Evolutionary conservation across 1,284 basidiomycete genomes (phyloP).

Genomic region (Moesziomyces parantarcticus): DNA sequence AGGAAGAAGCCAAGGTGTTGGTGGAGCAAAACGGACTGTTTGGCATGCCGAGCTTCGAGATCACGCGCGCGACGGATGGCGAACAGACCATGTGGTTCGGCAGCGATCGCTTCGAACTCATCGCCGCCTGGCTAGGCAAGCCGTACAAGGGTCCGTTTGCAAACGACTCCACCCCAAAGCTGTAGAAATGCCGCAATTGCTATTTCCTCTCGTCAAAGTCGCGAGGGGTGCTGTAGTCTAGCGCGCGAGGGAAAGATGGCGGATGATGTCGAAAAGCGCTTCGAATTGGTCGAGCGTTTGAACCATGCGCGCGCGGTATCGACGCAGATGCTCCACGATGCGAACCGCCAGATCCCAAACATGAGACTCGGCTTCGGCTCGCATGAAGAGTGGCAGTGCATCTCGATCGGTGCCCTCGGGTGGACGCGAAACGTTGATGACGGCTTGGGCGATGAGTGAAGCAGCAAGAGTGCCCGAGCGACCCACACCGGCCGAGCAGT

Average conservation of each 20-base stretch:
- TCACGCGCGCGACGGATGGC: slow-evolving; percentile 29
- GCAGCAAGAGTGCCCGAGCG: slow-evolving; percentile 72
- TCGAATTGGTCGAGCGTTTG: slow-evolving; percentile 56
- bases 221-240: neutral
- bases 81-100: slow-evolving; percentile 44
- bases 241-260: slow-evolving; percentile 4
- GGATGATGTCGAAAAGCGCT: slow-evolving; percentile 32
- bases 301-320: slow-evolving; percentile 55
- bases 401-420: no score
- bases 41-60: slow-evolving; percentile 54
- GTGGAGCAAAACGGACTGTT: slow-evolving; percentile 47
- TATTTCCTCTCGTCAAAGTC: no score
- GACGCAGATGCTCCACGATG: slow-evolving; percentile 51
- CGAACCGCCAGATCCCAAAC: slow-evolving; percentile 35
- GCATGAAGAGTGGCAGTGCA: neutral
- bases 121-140: slow-evolving; percentile 46
- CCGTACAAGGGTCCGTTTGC: slow-evolving; percentile 57
- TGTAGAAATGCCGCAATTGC: slow-evolving; percentile 20
- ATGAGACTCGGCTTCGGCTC: neutral
- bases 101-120: slow-evolving; percentile 55
- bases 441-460: slow-evolving; percentile 38
- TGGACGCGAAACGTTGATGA: slow-evolving; percentile 13
- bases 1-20: slow-evolving; percentile 32
- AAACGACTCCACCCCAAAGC: slow-evolving; percentile 36
- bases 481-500: slow-evolving; percentile 74